Percentiles rank a stretch among this genome's conserved stretches.
Conservation (phyloP, 352 stramenopile genomes). For the Globisporangium ultimum region DNA sequence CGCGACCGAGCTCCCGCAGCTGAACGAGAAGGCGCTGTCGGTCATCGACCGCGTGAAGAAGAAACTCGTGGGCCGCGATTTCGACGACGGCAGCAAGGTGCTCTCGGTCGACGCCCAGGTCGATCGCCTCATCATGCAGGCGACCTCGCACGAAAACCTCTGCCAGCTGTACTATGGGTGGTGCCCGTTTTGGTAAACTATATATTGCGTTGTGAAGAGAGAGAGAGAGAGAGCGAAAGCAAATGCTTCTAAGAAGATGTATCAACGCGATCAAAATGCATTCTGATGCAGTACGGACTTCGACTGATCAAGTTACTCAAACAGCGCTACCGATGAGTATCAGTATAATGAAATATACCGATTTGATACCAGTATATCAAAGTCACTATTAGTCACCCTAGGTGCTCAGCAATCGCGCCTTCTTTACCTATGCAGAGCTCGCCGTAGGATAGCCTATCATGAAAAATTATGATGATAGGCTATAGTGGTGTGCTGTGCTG, state of each 20-base stretch:
- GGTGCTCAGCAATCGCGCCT: too few species aligned
- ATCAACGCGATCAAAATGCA: neutral
- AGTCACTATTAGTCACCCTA: too few species aligned
- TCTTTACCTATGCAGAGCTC: too few species aligned
- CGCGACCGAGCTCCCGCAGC: slow-evolving; percentile 62
- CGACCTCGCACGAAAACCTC: slow-evolving; percentile 98
- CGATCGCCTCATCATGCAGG: slow-evolving; percentile 97
- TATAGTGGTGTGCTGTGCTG: too few species aligned
- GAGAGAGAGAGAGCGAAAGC: neutral
- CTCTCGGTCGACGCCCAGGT: slow-evolving; percentile 93
- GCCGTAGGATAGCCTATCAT: too few species aligned
- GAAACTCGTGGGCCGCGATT: slow-evolving; percentile 98
- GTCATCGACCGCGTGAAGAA: slow-evolving; percentile 99
- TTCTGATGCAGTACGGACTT: too few species aligned
- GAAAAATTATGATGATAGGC: too few species aligned
- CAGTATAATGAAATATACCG: too few species aligned
- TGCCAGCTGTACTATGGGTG: slow-evolving; percentile 99
- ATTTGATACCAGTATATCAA: too few species aligned
- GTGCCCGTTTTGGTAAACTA: slow-evolving; percentile 89
- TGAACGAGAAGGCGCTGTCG: slow-evolving; percentile 91
- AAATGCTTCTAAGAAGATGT: neutral
- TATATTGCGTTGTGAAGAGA: neutral
- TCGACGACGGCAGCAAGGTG: slow-evolving; percentile 85
- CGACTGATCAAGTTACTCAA: too few species aligned
- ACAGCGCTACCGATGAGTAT: too few species aligned